Evolutionary conservation across 495 filamentous ascomycete genomes (phyloP).

Genomic region (Penicillium canescens): DNA sequence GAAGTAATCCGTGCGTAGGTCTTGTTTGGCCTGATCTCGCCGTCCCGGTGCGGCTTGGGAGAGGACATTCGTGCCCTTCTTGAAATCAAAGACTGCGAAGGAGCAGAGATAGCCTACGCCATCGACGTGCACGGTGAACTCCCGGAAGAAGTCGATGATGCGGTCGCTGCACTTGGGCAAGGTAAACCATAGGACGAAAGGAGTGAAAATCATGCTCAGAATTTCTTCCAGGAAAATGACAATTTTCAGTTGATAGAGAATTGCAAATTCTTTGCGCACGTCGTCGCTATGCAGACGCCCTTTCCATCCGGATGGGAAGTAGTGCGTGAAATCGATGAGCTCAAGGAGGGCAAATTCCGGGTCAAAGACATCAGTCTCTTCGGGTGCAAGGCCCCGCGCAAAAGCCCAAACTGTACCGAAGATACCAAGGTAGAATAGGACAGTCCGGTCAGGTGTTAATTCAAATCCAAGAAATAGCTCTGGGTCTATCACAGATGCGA

Average conservation of each 20-base stretch:
- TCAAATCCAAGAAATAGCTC: slow-evolving; percentile 92
- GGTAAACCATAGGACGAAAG: slow-evolving; percentile 84
- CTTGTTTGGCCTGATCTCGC: slow-evolving; percentile 39
- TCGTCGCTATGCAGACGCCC: slow-evolving; percentile 87
- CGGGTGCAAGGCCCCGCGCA: slow-evolving; percentile 74
- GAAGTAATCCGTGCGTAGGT: slow-evolving; percentile 88
- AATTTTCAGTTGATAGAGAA: slow-evolving; percentile 84
- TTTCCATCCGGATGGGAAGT: slow-evolving; percentile 84
- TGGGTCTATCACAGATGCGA: slow-evolving; percentile 80
- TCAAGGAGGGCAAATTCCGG: slow-evolving; percentile 85
- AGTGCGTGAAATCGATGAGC: slow-evolving; percentile 90
- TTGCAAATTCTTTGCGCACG: slow-evolving; percentile 77
- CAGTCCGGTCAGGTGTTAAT: slow-evolving; percentile 79
- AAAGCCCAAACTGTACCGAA: slow-evolving; percentile 80
- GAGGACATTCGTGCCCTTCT: slow-evolving; percentile 68
- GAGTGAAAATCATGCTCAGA: slow-evolving; percentile 86
- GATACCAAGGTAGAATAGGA: slow-evolving; percentile 74
- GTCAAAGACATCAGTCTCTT: slow-evolving; percentile 88
- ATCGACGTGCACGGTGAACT: slow-evolving; percentile 96
- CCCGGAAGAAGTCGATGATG: slow-evolving; percentile 95
- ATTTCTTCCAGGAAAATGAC: slow-evolving; percentile 92
- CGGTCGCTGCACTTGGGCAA: slow-evolving; percentile 89
- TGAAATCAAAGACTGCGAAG: slow-evolving; percentile 97
- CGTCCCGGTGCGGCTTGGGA: slow-evolving; percentile 38
- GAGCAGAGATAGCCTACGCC: slow-evolving; percentile 94